phyloP scores from a whole-genome alignment of 106 monocot species.

The Xerophyta viscosa region DNA sequence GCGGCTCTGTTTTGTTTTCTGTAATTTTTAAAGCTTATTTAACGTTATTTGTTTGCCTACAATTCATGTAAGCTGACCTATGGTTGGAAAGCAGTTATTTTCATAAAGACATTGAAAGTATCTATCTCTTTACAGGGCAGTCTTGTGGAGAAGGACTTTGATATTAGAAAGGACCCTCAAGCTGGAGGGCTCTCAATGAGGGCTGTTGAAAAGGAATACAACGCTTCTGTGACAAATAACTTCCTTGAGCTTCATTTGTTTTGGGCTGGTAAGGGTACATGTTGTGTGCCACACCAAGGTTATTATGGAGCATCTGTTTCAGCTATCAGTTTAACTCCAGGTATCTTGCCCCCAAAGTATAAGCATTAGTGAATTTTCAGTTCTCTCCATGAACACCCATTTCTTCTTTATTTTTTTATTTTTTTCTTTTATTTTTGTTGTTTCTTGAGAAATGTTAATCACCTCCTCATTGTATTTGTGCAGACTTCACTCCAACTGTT shows the following conservation, averaged over 20 bases:
- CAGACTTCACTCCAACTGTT: constrained; percentile 61
- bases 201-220: constrained; percentile 31
- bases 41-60: too few relatives aligned
- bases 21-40: too few relatives aligned
- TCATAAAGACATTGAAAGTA: background rate
- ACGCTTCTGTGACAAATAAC: constrained; percentile 45
- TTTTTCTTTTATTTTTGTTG: too few relatives aligned
- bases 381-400: too few relatives aligned
- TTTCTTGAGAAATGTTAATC: background rate
- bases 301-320: constrained; percentile 62
- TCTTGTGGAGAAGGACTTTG: constrained; percentile 47
- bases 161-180: constrained; percentile 62
- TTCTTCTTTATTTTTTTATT: too few relatives aligned
- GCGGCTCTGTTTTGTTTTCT: too few relatives aligned
- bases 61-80: too few relatives aligned
- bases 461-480: background rate
- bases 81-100: too few relatives aligned
- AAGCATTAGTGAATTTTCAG: background rate
- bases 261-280: constrained; percentile 82
- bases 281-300: constrained; percentile 51
- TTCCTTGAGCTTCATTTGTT: constrained; percentile 81
- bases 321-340: constrained; percentile 55
- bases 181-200: constrained; percentile 31
- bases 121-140: constrained; percentile 27
- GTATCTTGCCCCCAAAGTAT: constrained; percentile 10